Evolutionary conservation across 1,139 yeast species (phyloP).

Genomic region (Suhomyces choctaworum): DNA sequence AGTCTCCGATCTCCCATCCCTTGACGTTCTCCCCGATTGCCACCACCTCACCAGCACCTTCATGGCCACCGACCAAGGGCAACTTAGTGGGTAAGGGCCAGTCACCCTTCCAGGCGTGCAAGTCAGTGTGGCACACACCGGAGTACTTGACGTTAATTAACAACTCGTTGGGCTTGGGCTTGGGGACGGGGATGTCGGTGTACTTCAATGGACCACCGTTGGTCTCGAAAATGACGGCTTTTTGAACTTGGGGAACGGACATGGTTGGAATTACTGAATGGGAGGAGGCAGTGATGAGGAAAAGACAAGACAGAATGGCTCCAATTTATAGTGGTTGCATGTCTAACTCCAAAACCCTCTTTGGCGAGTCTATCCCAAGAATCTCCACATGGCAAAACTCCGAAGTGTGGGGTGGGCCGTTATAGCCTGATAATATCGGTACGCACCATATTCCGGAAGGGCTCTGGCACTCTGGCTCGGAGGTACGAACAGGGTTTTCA

Average conservation of each 20-base stretch:
- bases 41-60: slow-evolving; percentile 81
- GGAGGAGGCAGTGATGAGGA: slow-evolving; percentile 7
- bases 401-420: slow-evolving; percentile 1
- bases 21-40: slow-evolving; percentile 65
- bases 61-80: slow-evolving; percentile 80
- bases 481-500: too few relatives aligned
- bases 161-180: slow-evolving; percentile 65
- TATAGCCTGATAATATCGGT: too few relatives aligned
- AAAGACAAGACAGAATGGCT: background rate
- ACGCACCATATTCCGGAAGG: too few relatives aligned
- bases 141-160: slow-evolving; percentile 70
- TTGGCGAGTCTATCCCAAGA: too few relatives aligned
- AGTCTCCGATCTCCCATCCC: slow-evolving; percentile 69
- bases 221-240: slow-evolving; percentile 48
- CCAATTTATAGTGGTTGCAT: background rate
- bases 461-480: too few relatives aligned
- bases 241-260: slow-evolving; percentile 44
- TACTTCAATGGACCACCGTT: slow-evolving; percentile 52
- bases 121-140: slow-evolving; percentile 79
- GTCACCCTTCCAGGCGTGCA: slow-evolving; percentile 81
- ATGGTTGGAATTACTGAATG: slow-evolving; percentile 1
- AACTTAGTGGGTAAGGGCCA: slow-evolving; percentile 70
- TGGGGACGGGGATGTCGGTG: slow-evolving; percentile 67
- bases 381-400: slow-evolving; percentile 1
- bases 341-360: background rate